These are phyloP conservation scores for Nitzschia putrida DNA, from an alignment of 108 stramenopile species.

Conservation along the genomic window DNA sequence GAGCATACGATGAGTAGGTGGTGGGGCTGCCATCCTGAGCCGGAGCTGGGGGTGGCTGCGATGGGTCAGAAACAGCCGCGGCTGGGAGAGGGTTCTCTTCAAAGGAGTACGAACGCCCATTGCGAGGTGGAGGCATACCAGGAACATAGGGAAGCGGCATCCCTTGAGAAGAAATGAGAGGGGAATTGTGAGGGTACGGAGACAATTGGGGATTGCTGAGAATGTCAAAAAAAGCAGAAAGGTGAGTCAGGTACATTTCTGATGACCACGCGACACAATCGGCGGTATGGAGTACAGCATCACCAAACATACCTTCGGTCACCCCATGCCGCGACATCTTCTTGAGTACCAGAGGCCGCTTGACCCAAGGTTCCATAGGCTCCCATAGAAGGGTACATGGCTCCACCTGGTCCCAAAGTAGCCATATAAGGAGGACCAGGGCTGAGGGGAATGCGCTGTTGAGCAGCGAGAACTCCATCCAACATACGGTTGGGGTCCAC, in stretches of 20 bases:
- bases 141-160: constrained; percentile 41
- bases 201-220: background rate
- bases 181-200: constrained; percentile 28
- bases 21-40: constrained; percentile 10
- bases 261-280: background rate
- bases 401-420: constrained; percentile 12
- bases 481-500: constrained; percentile 22
- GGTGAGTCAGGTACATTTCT: no score
- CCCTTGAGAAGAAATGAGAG: constrained; percentile 27
- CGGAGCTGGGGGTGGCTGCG: constrained; percentile 26
- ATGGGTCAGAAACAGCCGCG: background rate
- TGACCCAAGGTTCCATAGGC: constrained; percentile 4
- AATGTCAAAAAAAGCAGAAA: constrained; percentile 1
- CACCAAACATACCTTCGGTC: constrained; percentile 33
- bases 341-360: background rate
- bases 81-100: constrained; percentile 51
- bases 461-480: constrained; percentile 10
- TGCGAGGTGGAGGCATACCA: constrained; percentile 31
- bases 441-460: constrained; percentile 21
- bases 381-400: constrained; percentile 15
- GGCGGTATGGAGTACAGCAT: background rate
- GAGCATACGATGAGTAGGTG: constrained; percentile 1
- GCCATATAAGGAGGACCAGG: constrained; percentile 30
- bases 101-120: constrained; percentile 52
- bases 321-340: constrained; percentile 33